Conservation (phyloP, 228 moss, liverwort and hornwort species). For the Sphagnum fallax region DNA sequence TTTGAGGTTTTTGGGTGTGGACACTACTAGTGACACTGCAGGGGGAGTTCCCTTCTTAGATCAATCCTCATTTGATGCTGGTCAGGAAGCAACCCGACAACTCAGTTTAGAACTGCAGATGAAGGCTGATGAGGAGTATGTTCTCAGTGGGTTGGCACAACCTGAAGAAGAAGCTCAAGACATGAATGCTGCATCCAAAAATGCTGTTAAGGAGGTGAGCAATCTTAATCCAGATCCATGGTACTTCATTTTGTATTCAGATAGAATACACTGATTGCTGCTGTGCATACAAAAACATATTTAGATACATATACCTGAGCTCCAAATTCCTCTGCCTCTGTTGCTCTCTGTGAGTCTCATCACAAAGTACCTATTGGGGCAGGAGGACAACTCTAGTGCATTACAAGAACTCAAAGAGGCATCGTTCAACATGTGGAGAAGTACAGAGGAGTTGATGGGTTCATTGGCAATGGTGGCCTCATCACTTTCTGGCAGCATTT, state of each 20-base stretch:
- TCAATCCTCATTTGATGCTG: constrained; percentile 17
- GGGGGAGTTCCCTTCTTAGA: constrained; percentile 12
- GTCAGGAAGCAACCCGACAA: constrained; percentile 18
- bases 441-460: constrained; percentile 36
- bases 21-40: constrained; percentile 8
- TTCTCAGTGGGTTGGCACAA: constrained; percentile 49
- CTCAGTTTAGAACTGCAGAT: constrained; percentile 42
- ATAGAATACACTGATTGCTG: no score
- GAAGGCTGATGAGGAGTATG: constrained; percentile 55
- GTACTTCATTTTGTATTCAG: no score
- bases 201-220: constrained; percentile 22
- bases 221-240: neutral
- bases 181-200: constrained; percentile 1
- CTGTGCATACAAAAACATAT: neutral
- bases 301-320: neutral
- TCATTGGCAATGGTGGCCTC: constrained; percentile 47
- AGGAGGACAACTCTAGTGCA: no score
- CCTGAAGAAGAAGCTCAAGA: constrained; percentile 13
- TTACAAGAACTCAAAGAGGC: constrained; percentile 7
- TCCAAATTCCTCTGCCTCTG: neutral
- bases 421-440: constrained; percentile 27
- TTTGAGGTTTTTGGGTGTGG: constrained; percentile 30
- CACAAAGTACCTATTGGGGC: neutral
- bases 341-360: constrained; percentile 17
- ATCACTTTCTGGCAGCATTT: constrained; percentile 16